Percentiles rank a stretch among this genome's conserved stretches.
phyloP scores from a whole-genome alignment of 2,329 filamentous ascomycete species.

The Capronia coronata region DNA sequence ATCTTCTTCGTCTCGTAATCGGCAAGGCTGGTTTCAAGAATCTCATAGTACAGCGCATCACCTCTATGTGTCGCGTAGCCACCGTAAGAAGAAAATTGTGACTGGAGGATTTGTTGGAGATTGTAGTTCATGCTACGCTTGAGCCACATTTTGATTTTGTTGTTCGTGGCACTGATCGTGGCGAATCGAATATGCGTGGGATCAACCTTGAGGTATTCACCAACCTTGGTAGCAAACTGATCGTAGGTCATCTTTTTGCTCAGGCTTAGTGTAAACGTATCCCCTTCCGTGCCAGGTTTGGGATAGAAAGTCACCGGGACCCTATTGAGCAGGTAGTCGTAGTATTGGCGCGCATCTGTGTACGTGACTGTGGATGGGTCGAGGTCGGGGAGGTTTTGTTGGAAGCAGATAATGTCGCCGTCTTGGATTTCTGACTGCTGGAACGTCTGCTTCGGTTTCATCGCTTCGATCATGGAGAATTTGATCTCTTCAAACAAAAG shows the following conservation, averaged over 20 bases:
- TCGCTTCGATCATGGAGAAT: slow-evolving; percentile 88
- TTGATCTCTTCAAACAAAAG: slow-evolving; percentile 95
- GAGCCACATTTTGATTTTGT: slow-evolving; percentile 69
- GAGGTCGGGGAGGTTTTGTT: slow-evolving; percentile 50
- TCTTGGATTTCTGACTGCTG: slow-evolving; percentile 92
- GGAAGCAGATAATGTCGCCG: slow-evolving; percentile 94
- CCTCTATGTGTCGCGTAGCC: slow-evolving; percentile 60
- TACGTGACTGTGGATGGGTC: slow-evolving; percentile 45
- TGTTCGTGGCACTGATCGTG: slow-evolving; percentile 69
- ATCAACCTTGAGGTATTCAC: slow-evolving; percentile 66
- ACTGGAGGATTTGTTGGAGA: slow-evolving; percentile 71
- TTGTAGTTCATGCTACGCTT: slow-evolving; percentile 66
- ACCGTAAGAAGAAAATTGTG: slow-evolving; percentile 64
- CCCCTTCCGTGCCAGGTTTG: slow-evolving; percentile 45
- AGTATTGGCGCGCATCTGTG: slow-evolving; percentile 72
- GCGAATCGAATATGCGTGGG: slow-evolving; percentile 87
- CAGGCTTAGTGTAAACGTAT: slow-evolving; percentile 69
- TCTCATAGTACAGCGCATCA: slow-evolving; percentile 84
- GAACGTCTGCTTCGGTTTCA: slow-evolving; percentile 85
- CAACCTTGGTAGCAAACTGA: slow-evolving; percentile 75
- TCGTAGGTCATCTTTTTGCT: slow-evolving; percentile 90
- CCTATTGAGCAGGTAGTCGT: slow-evolving; percentile 86
- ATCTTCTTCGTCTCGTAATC: slow-evolving; percentile 90
- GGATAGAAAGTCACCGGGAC: slow-evolving; percentile 72
- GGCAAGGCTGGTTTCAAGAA: slow-evolving; percentile 86